phyloP scores from a whole-genome alignment of 768 basidiomycete genomes.

The Polyporus arcularius region DNA sequence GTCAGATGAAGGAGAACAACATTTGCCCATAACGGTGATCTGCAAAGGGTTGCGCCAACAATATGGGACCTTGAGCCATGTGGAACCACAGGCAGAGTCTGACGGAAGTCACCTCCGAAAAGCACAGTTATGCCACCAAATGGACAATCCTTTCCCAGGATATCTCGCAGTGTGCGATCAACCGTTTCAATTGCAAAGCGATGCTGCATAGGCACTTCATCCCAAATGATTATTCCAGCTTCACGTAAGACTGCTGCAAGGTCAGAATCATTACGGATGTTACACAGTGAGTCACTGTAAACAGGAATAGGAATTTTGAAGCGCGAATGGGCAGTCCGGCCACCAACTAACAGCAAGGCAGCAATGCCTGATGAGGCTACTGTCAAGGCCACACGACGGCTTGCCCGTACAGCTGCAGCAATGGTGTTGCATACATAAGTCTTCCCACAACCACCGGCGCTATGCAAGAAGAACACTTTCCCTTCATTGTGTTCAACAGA shows the following conservation, averaged over 20 bases:
- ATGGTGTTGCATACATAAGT: constrained; percentile 16
- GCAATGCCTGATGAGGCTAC: constrained; percentile 39
- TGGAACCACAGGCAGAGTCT: constrained; percentile 45
- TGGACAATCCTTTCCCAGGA: constrained; percentile 26
- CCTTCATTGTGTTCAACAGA: constrained; percentile 21
- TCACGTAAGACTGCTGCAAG: constrained; percentile 34
- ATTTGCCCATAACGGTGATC: constrained; percentile 40
- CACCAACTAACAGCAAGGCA: constrained; percentile 43
- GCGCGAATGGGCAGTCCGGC: constrained; percentile 46
- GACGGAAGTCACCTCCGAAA: constrained; percentile 47
- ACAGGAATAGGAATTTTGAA: constrained; percentile 49
- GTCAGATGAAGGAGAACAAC: constrained; percentile 36
- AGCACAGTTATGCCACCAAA: constrained; percentile 48
- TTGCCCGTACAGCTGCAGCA: too few species aligned
- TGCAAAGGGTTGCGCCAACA: constrained; percentile 28
- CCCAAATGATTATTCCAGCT: constrained; percentile 44
- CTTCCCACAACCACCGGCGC: not conserved
- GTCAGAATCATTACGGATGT: constrained; percentile 23
- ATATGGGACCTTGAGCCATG: constrained; percentile 41
- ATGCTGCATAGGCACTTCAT: constrained; percentile 44
- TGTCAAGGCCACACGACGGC: too few species aligned
- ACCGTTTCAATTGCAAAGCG: constrained; percentile 39
- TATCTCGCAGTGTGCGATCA: constrained; percentile 38
- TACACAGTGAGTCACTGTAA: constrained; percentile 30
- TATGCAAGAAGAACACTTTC: not conserved